Percentiles rank a stretch among this genome's conserved stretches.
phyloP scores from a whole-genome alignment of 208 protist species.

The Leishmania gerbilli region DNA sequence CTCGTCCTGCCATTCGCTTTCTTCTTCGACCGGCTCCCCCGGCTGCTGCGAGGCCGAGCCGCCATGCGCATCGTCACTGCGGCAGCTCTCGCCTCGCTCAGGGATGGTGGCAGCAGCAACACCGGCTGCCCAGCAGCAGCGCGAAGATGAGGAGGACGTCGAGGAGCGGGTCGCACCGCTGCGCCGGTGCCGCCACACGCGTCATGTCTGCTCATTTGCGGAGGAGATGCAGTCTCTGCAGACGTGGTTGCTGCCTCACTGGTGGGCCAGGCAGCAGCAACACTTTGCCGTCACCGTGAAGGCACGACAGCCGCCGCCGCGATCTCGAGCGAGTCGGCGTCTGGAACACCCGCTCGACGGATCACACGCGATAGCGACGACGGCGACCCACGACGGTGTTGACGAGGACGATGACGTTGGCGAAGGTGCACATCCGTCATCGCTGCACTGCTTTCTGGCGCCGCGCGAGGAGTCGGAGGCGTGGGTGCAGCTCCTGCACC shows the following conservation, averaged over 20 bases:
- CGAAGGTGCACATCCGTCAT: neutral
- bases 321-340: neutral
- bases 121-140: neutral
- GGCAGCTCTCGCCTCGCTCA: neutral
- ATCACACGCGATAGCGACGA: neutral
- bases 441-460: neutral
- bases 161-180: conserved; percentile 19
- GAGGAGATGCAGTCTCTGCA: conserved; percentile 13
- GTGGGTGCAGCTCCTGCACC: conserved; percentile 12
- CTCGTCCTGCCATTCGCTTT: neutral
- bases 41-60: neutral
- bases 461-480: conserved; percentile 4
- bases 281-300: neutral
- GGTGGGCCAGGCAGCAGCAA: conserved; percentile 1
- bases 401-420: neutral
- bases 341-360: neutral
- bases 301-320: neutral
- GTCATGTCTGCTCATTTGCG: conserved; percentile 18
- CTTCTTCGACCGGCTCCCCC: neutral
- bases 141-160: neutral
- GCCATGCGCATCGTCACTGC: neutral
- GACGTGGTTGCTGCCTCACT: neutral
- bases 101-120: neutral
- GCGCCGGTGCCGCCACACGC: conserved; percentile 25
- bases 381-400: neutral